Conservation (phyloP, 176 grass and related monocot species). For the Elymus sibiricus region DNA sequence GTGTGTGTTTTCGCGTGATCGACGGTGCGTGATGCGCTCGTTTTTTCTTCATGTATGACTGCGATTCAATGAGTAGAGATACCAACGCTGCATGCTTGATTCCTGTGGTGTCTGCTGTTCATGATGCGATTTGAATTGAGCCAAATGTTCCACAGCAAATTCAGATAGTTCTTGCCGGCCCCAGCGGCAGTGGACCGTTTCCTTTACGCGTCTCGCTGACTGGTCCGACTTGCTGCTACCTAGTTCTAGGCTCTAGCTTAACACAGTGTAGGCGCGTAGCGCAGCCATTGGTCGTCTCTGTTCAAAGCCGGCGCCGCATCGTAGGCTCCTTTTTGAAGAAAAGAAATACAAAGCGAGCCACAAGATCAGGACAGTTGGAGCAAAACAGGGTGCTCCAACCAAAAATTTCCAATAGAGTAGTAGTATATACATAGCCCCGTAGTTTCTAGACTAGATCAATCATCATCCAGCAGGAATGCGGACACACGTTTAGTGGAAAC, state of each 20-base stretch:
- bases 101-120: not conserved
- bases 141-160: not conserved
- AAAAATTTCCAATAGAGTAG: not conserved
- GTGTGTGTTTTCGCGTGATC: not conserved
- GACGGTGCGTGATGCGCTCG: not conserved
- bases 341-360: not conserved
- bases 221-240: slow-evolving; percentile 3
- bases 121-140: not conserved
- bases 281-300: not conserved
- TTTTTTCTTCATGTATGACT: not conserved
- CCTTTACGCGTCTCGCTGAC: not conserved
- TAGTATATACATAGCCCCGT: not conserved
- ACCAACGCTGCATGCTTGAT: not conserved
- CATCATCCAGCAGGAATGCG: not conserved
- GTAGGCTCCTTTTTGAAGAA: not conserved
- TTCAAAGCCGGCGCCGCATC: slow-evolving; percentile 44
- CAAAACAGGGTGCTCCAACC: slow-evolving; percentile 26
- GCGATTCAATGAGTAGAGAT: not conserved
- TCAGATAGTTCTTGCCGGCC: slow-evolving; percentile 15
- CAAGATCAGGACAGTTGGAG: slow-evolving; percentile 37
- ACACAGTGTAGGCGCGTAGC: not conserved
- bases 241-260: not conserved
- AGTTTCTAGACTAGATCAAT: slow-evolving; percentile 36
- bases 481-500: not conserved
- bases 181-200: slow-evolving; percentile 13